Percentiles rank a stretch among this genome's conserved stretches.
Conservation (phyloP, 2,329 filamentous ascomycete genomes). For the Colletotrichum sp. region DNA sequence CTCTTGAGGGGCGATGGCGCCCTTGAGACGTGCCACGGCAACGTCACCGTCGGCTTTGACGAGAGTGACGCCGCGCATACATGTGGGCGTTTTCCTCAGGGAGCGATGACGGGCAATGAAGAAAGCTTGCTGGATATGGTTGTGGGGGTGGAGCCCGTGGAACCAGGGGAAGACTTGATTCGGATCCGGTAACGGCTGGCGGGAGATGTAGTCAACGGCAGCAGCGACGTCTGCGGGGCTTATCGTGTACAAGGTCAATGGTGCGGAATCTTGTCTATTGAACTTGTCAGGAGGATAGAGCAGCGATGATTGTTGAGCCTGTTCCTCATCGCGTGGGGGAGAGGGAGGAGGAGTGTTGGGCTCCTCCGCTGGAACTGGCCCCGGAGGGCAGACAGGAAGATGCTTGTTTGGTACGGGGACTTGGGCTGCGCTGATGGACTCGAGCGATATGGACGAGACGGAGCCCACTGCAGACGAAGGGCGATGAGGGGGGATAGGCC, state of each 20-base stretch:
- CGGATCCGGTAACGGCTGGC: conserved; percentile 83
- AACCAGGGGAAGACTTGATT: conserved; percentile 95
- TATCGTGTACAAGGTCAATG: conserved; percentile 74
- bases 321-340: conserved; percentile 50
- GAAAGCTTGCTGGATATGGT: conserved; percentile 88
- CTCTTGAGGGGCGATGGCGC: conserved; percentile 83
- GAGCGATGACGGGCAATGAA: conserved; percentile 79
- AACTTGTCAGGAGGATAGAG: conserved; percentile 76
- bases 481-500: conserved; percentile 51
- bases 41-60: conserved; percentile 91
- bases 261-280: conserved; percentile 52
- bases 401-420: conserved; percentile 81
- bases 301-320: conserved; percentile 67
- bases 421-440: conserved; percentile 38
- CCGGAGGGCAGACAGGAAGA: conserved; percentile 86
- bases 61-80: conserved; percentile 80
- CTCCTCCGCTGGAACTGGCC: conserved; percentile 63
- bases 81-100: conserved; percentile 74
- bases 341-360: conserved; percentile 71
- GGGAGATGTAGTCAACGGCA: conserved; percentile 77
- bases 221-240: conserved; percentile 70
- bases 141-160: conserved; percentile 88
- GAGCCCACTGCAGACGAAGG: conserved; percentile 42
- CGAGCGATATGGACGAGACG: conserved; percentile 36
- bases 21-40: conserved; percentile 77